Evolutionary conservation across 2,329 filamentous ascomycete genomes (phyloP), one percentile per base, ranked within the genome.

Genomic region (Ceratocystis ficicola): DNA sequence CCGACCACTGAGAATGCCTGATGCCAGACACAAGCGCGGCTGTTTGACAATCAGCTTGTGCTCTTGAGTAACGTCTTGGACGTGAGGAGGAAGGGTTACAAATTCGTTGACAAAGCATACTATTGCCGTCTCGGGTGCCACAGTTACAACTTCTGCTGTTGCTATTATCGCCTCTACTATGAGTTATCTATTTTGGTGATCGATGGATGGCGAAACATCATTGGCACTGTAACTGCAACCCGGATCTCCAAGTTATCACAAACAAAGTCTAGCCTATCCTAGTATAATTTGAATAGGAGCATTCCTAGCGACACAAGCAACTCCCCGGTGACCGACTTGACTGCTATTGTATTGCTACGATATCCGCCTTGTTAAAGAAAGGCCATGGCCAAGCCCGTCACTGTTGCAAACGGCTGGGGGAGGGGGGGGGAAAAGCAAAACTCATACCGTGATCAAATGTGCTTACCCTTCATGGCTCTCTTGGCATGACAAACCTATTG

Each of bases 1-100:
- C 52, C 12, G 32, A 57, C 52, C 28, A 57, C 52, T 30, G 52
- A 57, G 6, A 30, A 57, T 17, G 28, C 25, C 10, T 57, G 12
- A 17, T 32, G 15, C 52, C 6, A 57, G 32, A 57, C 15, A 57
- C 52, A 57, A 30, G 28, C 52, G 28, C 52, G 52, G 17, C 28
- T 32, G 25, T 57, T 57, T 57, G 52, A 57, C 52, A 57, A 57
- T 57, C 52, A 57, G 28, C 25, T 30, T 57, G 52, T 57, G 52
- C 28, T 30, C 17, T 32, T 57, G 52, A 17, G 52, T 57, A 30
- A 32, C 52, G 28, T 32, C 25, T 57, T 25, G 48, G 48, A 5
- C 20, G 48, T 36, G 32, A 36, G 32, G 32, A 50, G 20, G 6
- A 50, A 22, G 22, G 52, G 52, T 30, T 32, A 57, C 52, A 57